phyloP scores from a whole-genome alignment of 805 yeast species.

The Wickerhamiella sorbophila region DNA sequence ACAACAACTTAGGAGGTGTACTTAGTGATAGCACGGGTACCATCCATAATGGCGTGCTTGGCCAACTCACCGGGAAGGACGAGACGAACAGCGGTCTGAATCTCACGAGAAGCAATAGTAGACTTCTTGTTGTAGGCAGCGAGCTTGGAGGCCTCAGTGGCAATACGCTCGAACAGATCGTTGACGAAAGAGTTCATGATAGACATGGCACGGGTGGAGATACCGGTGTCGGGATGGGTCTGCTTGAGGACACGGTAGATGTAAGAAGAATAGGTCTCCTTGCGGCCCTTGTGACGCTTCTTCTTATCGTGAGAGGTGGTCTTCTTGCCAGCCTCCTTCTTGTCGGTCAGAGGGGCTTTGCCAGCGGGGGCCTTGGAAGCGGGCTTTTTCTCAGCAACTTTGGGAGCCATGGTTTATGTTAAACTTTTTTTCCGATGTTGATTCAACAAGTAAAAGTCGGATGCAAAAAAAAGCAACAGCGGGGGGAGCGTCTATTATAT shows the following conservation, averaged over 20 bases:
- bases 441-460: conserved; percentile 11
- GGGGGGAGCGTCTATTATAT: conserved; percentile 8
- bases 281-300: conserved; percentile 89
- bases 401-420: conserved; percentile 17
- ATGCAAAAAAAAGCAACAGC: conserved; percentile 16
- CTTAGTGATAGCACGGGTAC: conserved; percentile 96
- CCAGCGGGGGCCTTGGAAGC: conserved; percentile 57
- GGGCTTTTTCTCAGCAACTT: conserved; percentile 51
- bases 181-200: conserved; percentile 97
- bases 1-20: conserved; percentile 48
- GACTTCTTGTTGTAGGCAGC: conserved; percentile 98
- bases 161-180: conserved; percentile 96
- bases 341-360: conserved; percentile 85
- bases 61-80: conserved; percentile 98
- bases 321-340: conserved; percentile 82
- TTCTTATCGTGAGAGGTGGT: conserved; percentile 64
- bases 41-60: conserved; percentile 96
- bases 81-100: conserved; percentile 96
- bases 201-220: conserved; percentile 96
- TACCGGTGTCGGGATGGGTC: conserved; percentile 99
- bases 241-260: conserved; percentile 97
- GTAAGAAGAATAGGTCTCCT: conserved; percentile 96
- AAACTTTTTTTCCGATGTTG: conserved; percentile 21
- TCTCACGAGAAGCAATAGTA: conserved; percentile 95
- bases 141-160: conserved; percentile 93